Base-by-base conservation (phyloP, 148 eudicot species). In the Amaranthus hypochondriacus region DNA sequence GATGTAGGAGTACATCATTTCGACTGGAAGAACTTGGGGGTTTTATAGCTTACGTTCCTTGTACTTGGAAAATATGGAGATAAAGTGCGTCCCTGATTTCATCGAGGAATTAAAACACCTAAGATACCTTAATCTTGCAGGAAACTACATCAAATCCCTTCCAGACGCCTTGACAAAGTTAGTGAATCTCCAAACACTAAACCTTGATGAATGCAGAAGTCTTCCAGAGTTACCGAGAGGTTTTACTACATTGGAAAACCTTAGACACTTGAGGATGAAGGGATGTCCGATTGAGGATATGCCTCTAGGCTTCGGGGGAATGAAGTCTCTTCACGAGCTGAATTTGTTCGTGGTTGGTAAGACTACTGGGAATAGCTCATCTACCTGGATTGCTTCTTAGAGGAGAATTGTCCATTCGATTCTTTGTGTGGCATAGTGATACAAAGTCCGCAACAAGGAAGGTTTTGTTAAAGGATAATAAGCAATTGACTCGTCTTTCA, bases 241-340 rank as follows among this genome's bases (percentile, higher is more conserved):
- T 4, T 43, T 86, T 53, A 81, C 77, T 11, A 75, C 48, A 12
- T 56, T 75, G 72, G 48, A 7, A 1, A 75, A 57, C 56, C 77
- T 75, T 9, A 75, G 77, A 12, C 65, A 57, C 48, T 11, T 67
- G 50, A 14, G 14, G 10, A 42, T 63, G 39, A 0, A 0, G 5
- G 10, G 2, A 4, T 53, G 60, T 44, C 4, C 5, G 15, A 10
- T 73, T 0, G 47, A 39, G 5, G 76, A 73, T 10, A 53, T 73
- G 43, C 76, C 76, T 2, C 12, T 21, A 0, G 57, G 50, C 18
- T 73, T 73, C 11, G 62, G n/a, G 49, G 47, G 56, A 42, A 14
- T 73, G 70, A 54, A n/a, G 10, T 73, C 62, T 9, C 44, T 73
- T 3, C 15, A 13, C 9, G 53, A 64, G 44, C 4, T 73, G 59